Base-by-base conservation (phyloP, 192 early-diverging fungal species). In the Umbelopsis vinacea region DNA sequence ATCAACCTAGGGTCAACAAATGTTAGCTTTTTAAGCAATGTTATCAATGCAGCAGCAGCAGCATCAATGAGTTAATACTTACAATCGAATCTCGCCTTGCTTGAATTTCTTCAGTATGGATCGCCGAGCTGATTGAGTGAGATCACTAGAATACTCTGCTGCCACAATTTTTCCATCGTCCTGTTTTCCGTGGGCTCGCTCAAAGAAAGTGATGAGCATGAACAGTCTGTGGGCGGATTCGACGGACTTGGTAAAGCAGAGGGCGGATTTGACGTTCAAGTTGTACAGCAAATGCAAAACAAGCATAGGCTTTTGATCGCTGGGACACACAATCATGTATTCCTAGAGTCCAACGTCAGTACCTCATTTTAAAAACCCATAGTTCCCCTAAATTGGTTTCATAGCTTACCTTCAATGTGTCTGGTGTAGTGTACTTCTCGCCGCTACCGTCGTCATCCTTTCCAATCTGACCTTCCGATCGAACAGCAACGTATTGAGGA, bases 191-290 rank as follows among this genome's bases (percentile, higher is more conserved):
- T 47, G 68, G 9, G 67, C 71, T 60, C 26, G 71, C 72, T 84
- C 83, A 82, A 89, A 92, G 19, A 87, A 75, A 67, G 88, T 83
- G 46, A 94, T 79, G 14, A 95, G 73, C 76, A 90, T 84, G 47
- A 81, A 85, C 24, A 99, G 86, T 22, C 94, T 86, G 71, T 94
- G 93, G 7, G 97, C 93, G 0, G 95, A 86, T 71, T 99, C 95
- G 19, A 97, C 91, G 4, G 92, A 95, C 74, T 94, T 93, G 37
- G 94, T 92, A 76, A 99, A 99, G 75, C 87, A 97, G 71, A 93
- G 81, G 4, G 86, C 91, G 10, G 86, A 82, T 9, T 82, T 81
- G 67, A 92, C 77, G 4, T 83, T 71, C 10, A 80, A 77, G 53
- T 90, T 85, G 74, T 89, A 86, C 38, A 98, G 80, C 66, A 98